Evolutionary conservation across 2,329 filamentous ascomycete genomes (phyloP).

Genomic region (Botrytis squamosa): DNA sequence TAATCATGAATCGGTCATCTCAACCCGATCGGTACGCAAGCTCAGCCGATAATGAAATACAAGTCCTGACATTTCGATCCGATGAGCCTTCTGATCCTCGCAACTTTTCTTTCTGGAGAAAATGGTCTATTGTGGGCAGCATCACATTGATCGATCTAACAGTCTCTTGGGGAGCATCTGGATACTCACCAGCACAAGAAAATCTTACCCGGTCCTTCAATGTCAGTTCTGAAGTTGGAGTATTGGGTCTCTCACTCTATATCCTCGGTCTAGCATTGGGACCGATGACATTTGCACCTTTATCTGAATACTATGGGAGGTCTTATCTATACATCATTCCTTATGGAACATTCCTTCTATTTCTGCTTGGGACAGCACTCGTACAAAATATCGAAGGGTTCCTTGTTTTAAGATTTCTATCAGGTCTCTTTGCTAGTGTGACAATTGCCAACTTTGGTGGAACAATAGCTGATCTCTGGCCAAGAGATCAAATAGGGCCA

Average conservation of each 20-base stretch:
- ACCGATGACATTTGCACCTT: slow-evolving; percentile 39
- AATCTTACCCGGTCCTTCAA: slow-evolving; percentile 46
- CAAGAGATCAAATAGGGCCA: slow-evolving; percentile 31
- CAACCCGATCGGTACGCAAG: not conserved
- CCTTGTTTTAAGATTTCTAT: slow-evolving; percentile 45
- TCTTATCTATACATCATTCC: slow-evolving; percentile 45
- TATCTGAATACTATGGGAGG: slow-evolving; percentile 45
- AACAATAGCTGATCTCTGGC: slow-evolving; percentile 30
- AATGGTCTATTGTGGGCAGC: slow-evolving; percentile 39
- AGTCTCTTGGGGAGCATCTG: slow-evolving; percentile 47
- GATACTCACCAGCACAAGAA: slow-evolving; percentile 46
- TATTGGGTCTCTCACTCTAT: slow-evolving; percentile 48
- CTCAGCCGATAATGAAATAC: not conserved
- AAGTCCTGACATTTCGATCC: slow-evolving; percentile 15
- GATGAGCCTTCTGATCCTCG: slow-evolving; percentile 34
- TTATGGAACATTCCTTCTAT: slow-evolving; percentile 51
- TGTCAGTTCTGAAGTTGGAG: slow-evolving; percentile 43
- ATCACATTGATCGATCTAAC: slow-evolving; percentile 40
- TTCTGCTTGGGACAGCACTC: slow-evolving; percentile 46
- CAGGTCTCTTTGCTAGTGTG: slow-evolving; percentile 46
- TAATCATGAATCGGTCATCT: not conserved
- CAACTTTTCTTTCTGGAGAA: slow-evolving; percentile 40
- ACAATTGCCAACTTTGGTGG: slow-evolving; percentile 44
- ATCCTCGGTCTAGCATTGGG: slow-evolving; percentile 47
- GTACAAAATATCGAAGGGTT: slow-evolving; percentile 45